phyloP scores from a whole-genome alignment of 208 protist species.

The Wallacemonas sp. region DNA sequence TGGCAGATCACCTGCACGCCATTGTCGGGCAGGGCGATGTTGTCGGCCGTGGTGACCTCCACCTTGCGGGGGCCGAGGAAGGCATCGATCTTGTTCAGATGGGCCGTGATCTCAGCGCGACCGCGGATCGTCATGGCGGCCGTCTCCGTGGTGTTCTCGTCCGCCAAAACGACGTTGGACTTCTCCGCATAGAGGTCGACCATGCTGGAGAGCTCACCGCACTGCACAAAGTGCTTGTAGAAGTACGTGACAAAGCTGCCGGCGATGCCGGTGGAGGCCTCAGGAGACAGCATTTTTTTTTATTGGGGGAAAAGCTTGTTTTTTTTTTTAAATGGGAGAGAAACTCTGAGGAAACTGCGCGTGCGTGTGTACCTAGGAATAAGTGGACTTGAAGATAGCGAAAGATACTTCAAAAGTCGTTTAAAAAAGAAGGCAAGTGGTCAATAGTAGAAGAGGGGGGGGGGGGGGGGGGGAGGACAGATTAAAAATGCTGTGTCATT shows the following conservation, averaged over 20 bases:
- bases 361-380: not conserved
- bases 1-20: constrained; percentile 72
- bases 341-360: too few relatives aligned
- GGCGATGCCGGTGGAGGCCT: constrained; percentile 53
- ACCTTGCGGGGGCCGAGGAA: constrained; percentile 71
- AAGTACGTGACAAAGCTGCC: constrained; percentile 75
- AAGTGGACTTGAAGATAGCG: constrained; percentile 14
- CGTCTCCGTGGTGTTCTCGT: constrained; percentile 48
- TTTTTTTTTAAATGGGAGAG: not conserved
- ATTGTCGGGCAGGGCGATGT: constrained; percentile 59
- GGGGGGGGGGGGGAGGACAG: not conserved
- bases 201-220: constrained; percentile 42
- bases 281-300: constrained; percentile 41
- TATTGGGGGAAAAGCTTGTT: not conserved
- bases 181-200: constrained; percentile 71
- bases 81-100: constrained; percentile 55
- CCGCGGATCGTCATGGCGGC: constrained; percentile 47
- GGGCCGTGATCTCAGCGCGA: constrained; percentile 44
- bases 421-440: not conserved
- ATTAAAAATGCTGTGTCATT: too few relatives aligned
- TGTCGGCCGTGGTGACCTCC: constrained; percentile 80
- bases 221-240: constrained; percentile 81
- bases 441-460: not conserved
- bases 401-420: constrained; percentile 3
- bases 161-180: constrained; percentile 58